A percentile compares a stretch with the other conserved stretches of the same genome.
phyloP scores from a whole-genome alignment of 2,329 filamentous ascomycete species.

The Colletotrichum lindemuthianum region DNA sequence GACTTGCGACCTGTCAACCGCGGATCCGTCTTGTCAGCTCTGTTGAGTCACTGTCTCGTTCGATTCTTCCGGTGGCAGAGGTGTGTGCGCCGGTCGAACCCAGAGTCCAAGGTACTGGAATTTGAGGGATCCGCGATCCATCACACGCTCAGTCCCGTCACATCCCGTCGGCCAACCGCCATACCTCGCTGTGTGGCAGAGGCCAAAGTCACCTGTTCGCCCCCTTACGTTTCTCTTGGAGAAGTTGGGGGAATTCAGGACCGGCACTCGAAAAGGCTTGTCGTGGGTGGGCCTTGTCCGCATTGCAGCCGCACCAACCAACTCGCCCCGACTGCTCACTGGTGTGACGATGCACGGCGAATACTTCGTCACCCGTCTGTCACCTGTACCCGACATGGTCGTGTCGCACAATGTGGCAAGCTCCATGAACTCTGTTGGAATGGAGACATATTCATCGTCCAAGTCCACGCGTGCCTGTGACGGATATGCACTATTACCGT shows the following conservation, averaged over 20 bases:
- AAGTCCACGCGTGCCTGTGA: too few species aligned
- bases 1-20: too few species aligned
- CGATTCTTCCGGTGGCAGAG: too few species aligned
- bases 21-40: background rate
- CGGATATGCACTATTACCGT: background rate
- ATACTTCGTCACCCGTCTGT: constrained; percentile 7
- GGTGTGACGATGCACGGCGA: constrained; percentile 24
- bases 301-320: constrained; percentile 31
- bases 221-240: constrained; percentile 24
- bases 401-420: constrained; percentile 20
- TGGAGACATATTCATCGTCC: background rate
- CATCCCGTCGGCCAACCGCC: too few species aligned
- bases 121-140: constrained; percentile 17
- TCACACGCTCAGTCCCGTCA: constrained; percentile 3
- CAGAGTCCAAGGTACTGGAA: constrained; percentile 10
- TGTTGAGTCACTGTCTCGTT: too few species aligned
- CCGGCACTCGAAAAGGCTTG: constrained; percentile 31
- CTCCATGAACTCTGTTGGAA: background rate
- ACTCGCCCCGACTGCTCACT: constrained; percentile 25
- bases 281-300: constrained; percentile 22
- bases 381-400: constrained; percentile 13
- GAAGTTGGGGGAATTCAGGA: constrained; percentile 24
- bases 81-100: too few species aligned
- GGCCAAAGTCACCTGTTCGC: background rate
- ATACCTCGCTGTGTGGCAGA: too few species aligned